Evolutionary conservation across 768 basidiomycete species (phyloP), one percentile per base, ranked within the genome.

Genomic region (Pleurotus cornucopiae): DNA sequence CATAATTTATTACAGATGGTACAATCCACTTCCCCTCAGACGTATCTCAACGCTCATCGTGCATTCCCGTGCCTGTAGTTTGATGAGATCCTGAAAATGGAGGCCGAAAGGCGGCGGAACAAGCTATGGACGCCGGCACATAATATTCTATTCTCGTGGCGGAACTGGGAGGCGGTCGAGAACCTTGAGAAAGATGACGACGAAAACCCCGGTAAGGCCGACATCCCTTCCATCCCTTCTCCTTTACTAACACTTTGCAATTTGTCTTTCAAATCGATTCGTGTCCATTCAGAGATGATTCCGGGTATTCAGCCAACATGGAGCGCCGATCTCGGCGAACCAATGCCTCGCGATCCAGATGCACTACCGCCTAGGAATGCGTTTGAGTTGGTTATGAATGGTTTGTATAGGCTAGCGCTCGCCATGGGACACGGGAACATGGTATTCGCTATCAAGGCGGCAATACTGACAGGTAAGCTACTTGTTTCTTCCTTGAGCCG

Each of bases 391-490:
- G 56, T 76, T 0, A 76, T 82, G 76, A 75, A 73, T 46, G 62
- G 69, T 54, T 1, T 82, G 1, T 82, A 85, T 63, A 61, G 69
- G 12, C 58, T 67, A 1, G 58, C 74, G 2, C 67, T 66, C 2
- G 71, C 73, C 0, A 60, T 88, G 0, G 74, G 75, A 3, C 69
- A 75, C 3, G 89, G 88, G 5, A 89, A 91, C 60, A 69, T 74
- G 1, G 65, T 89, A 25, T 91, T 82, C 56, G 88, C 87, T 0
- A 51, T 91, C 56, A 92, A 91, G 67, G 88, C 85, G 2, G 87
- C 82, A 0, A 58, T 84, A 26, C 64, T 92, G 57, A 83, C 87
- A 14, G 73, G 83, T 85, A 56, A 58, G 72, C 59, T 34, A 2
- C 7, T 34, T n/a, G 1, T 54, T 23, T 7, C 12, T 12, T 30